Evolutionary conservation across 371 early-diverging fungal species (phyloP), one percentile per base, ranked within the genome.

Genomic region (Apophysomyces variabilis): DNA sequence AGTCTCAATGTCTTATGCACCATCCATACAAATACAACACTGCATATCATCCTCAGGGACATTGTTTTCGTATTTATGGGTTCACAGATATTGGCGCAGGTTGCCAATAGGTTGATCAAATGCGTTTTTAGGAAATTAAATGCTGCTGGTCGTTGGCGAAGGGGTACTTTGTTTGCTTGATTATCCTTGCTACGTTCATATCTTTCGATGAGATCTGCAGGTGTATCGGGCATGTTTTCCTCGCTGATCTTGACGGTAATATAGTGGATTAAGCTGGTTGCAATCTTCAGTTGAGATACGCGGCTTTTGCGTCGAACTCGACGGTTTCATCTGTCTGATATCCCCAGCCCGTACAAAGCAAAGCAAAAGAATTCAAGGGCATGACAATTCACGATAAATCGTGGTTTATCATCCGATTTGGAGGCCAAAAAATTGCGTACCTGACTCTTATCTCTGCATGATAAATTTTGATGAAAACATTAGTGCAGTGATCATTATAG

Each of bases 171-270:
- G n/a, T 13, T 38, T 35, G 50, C 39, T 21, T 60, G 66, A 21
- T 60, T 18, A 8, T 60, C 50, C 39, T 46, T 50, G 60, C 60
- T 66, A 5, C 6, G 8, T n/a, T 38, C 66, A 66, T 60, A 60
- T 26, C 39, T 50, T 12, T 66, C 50, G 45, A 58, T 18, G 13
- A 60, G 18, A 5, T 11, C 38, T 43, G 37, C 38, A 38, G 60
- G 50, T 36, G 54, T 56, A 14, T 39, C 26, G 13, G 50, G 7
- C 18, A 21, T 18, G 26, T 56, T 36, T 3, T 21, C 21, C 6
- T 66, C 61, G 18, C 16, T 61, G 38, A 66, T 66, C 41, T 61
- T 61, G 47, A 47, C 18, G 47, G 47, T 47, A 47, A 47, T 47
- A 47, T 21, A 21, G 4, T 47, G 47, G n/a, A 47, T 47, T 18